These are phyloP conservation scores for Ascocoryne sarcoides DNA, from an alignment of 2,329 filamentous ascomycete species.

Conservation along the genomic window DNA sequence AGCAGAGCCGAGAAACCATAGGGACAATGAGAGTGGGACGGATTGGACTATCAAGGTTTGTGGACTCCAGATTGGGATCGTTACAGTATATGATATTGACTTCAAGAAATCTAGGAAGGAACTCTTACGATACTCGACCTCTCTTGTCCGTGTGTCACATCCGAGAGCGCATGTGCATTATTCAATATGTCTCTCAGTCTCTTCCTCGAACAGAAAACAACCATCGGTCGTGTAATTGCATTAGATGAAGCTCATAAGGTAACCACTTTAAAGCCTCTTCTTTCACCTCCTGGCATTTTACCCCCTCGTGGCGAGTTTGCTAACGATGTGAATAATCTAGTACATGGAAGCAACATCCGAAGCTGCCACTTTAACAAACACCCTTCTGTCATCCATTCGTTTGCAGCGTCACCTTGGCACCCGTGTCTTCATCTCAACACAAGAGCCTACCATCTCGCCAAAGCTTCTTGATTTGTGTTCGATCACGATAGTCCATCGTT, in stretches of 20 bases:
- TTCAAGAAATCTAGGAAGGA: background rate
- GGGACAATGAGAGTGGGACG: slow-evolving; percentile 6
- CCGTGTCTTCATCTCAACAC: slow-evolving; percentile 63
- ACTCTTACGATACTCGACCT: slow-evolving; percentile 60
- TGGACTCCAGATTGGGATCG: background rate
- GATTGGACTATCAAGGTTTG: slow-evolving; percentile 17
- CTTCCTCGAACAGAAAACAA: slow-evolving; percentile 47
- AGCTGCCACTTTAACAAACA: slow-evolving; percentile 49
- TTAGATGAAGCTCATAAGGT: slow-evolving; percentile 73
- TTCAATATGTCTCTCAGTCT: slow-evolving; percentile 64
- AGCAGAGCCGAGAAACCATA: too few species aligned
- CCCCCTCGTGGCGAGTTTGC: too few species aligned
- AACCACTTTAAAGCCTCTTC: slow-evolving; percentile 3
- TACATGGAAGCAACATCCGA: slow-evolving; percentile 54
- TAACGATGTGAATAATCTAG: too few species aligned
- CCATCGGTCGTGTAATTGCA: slow-evolving; percentile 52
- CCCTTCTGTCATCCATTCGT: slow-evolving; percentile 54
- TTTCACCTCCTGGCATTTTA: background rate
- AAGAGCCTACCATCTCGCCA: slow-evolving; percentile 65
- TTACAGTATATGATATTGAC: background rate
- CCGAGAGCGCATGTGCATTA: slow-evolving; percentile 57
- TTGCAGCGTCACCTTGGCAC: slow-evolving; percentile 61
- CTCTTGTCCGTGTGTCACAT: slow-evolving; percentile 61
- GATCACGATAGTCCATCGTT: slow-evolving; percentile 64
- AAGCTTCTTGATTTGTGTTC: slow-evolving; percentile 64